These are phyloP conservation scores for Globisporangium paddicum DNA, from an alignment of 352 stramenopile species.

Conservation along the genomic window DNA sequence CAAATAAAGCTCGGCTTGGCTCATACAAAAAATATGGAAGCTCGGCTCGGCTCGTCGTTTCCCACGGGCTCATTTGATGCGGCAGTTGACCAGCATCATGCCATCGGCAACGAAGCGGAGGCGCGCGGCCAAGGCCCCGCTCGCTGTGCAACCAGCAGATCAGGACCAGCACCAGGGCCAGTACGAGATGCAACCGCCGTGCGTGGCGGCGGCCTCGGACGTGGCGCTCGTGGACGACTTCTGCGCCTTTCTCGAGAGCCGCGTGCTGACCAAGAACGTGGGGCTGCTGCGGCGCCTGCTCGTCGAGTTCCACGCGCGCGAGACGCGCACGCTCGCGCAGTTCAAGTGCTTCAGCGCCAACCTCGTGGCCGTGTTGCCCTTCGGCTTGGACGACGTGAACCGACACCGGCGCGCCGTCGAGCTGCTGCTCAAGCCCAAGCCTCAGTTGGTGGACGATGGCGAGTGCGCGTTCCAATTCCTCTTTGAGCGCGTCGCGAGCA, in stretches of 20 bases:
- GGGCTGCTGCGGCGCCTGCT: conserved; percentile 48
- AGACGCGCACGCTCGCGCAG: conserved; percentile 35
- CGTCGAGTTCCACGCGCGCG: conserved; percentile 43
- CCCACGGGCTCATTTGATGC: too few species aligned
- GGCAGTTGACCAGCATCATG: too few species aligned
- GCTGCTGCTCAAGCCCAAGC: conserved; percentile 32
- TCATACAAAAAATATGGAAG: too few species aligned
- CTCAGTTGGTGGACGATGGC: conserved; percentile 4
- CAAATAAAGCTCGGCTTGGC: too few species aligned
- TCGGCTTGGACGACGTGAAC: conserved; percentile 12
- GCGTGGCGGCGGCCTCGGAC: conserved; percentile 8
- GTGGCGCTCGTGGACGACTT: conserved; percentile 47
- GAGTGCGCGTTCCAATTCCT: conserved; percentile 38
- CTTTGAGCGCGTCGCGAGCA: conserved; percentile 26
- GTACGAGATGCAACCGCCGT: neutral
- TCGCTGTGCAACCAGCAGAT: neutral
- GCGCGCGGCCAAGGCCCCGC: neutral
- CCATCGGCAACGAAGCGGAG: too few species aligned
- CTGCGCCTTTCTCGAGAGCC: conserved; percentile 42
- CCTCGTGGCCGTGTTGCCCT: conserved; percentile 39
- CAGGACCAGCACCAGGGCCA: too few species aligned
- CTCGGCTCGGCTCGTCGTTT: too few species aligned
- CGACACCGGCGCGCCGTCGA: conserved; percentile 7
- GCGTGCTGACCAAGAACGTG: conserved; percentile 41
- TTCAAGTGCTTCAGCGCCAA: conserved; percentile 30